Evolutionary conservation across 768 basidiomycete genomes (phyloP), one percentile per base, ranked within the genome.

Genomic region (Psilocybe sp.): DNA sequence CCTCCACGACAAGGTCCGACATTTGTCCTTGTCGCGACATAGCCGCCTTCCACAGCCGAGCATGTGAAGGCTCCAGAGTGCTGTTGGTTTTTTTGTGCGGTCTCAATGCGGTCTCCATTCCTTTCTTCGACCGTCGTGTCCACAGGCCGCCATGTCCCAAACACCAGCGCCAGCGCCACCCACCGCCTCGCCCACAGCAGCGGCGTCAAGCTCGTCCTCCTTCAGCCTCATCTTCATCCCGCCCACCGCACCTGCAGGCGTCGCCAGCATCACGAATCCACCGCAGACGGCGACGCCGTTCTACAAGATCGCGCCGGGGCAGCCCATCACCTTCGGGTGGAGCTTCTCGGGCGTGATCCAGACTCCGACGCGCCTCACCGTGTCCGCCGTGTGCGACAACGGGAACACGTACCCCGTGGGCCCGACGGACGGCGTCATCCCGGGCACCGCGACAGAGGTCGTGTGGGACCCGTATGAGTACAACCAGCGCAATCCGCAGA

Each of bases 371-470:
- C 75, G 75, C 55, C 78, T 97, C 52, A 96, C 93, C n/a, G 77
- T 96, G 53, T 81, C 82, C 36, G 94, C 93, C 18, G 76, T 86
- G 38, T 87, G 89, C 67, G 84, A 84, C 13, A 94, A 95, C 61
- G 89, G 89, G 2, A 90, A 89, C 68, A 94, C 92, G 0, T 98
- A 92, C 65, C 82, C 90, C 10, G 89, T 98, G 5, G 92, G 91
- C 1, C 86, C 89, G 0, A 81, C 86, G 7, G 73, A 86, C 59
- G 86, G 88, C 3, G 67, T 84, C 33, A 79, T 93, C 2, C 73
- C 80, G 1, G 92, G 89, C 0, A 81, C 79, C 0, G 84, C 85
- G 35, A 89, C 89, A 6, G 60, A 70, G 37, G 82, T 89, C 7
- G 77, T 85, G 4, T 96, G 94, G 94, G 89, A 92, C 64, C 65